Percentiles rank a stretch among this genome's conserved stretches.
Evolutionary conservation across 164 flowering plant species (phyloP).

Genomic region (Aristolochia fimbriata): DNA sequence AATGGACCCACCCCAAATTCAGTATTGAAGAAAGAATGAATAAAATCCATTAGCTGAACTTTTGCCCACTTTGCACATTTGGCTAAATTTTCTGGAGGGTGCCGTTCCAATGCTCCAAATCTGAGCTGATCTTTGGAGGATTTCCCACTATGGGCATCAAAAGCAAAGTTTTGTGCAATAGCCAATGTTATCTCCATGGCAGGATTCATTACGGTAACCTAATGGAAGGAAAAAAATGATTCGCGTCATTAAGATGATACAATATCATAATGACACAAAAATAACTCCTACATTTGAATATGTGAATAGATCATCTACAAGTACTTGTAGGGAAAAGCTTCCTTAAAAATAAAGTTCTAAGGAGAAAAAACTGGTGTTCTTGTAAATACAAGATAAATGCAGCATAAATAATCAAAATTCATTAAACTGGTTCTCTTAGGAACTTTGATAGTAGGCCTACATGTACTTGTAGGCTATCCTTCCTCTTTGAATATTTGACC

Average conservation of each 20-base stretch:
- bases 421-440: too few relatives aligned
- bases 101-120: conserved; percentile 99
- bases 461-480: too few relatives aligned
- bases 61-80: conserved; percentile 63
- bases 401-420: too few relatives aligned
- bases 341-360: too few relatives aligned
- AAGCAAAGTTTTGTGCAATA: conserved; percentile 56
- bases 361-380: too few relatives aligned
- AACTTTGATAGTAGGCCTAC: too few relatives aligned
- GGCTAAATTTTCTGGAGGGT: conserved; percentile 56
- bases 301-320: too few relatives aligned
- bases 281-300: too few relatives aligned
- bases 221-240: conserved; percentile 1
- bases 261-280: neutral
- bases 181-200: conserved; percentile 77
- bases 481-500: too few relatives aligned
- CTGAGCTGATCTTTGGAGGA: conserved; percentile 59
- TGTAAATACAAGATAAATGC: too few relatives aligned
- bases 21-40: conserved; percentile 60
- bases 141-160: conserved; percentile 54
- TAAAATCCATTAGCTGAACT: conserved; percentile 82
- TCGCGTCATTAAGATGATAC: neutral
- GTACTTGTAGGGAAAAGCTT: too few relatives aligned
- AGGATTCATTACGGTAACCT: conserved; percentile 88
- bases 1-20: too few relatives aligned